Percentiles rank a stretch among this genome's conserved stretches.
Evolutionary conservation across 1,284 basidiomycete genomes (phyloP).

Genomic region (Fomitopsis betulina): DNA sequence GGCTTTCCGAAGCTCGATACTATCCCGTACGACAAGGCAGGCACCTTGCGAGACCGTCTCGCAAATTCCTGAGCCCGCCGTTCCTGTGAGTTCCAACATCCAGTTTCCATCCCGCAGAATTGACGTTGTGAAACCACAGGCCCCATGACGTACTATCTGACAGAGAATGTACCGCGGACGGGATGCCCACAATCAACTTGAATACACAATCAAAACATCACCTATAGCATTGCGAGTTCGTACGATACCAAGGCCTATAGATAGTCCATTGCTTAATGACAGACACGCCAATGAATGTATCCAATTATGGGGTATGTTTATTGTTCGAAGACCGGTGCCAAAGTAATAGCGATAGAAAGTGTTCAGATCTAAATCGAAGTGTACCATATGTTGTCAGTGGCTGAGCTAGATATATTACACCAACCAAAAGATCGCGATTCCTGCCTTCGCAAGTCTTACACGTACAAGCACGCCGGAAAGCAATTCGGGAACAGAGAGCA

Average conservation of each 20-base stretch:
- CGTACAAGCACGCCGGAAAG: neutral
- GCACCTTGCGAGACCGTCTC: neutral
- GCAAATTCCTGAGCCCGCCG: neutral
- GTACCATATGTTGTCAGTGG: neutral
- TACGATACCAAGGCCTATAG: no score
- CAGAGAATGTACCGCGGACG: no score
- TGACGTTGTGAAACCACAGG: no score
- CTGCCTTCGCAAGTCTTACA: neutral
- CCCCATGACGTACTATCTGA: no score
- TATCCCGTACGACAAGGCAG: neutral
- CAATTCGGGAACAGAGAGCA: neutral
- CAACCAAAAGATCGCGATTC: neutral
- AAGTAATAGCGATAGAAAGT: neutral
- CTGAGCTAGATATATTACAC: neutral
- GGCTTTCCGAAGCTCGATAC: neutral
- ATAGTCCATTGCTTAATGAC: neutral
- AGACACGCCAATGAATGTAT: neutral
- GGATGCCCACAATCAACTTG: no score
- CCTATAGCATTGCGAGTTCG: no score
- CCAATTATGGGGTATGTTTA: neutral
- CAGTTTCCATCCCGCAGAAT: no score
- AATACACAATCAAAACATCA: no score
- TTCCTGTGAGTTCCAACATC: no score
- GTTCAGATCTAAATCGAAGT: neutral
- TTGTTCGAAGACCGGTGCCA: neutral